Percentiles rank a stretch among this genome's conserved stretches.
Evolutionary conservation across 345 rosid genomes (phyloP).

Genomic region (Sisymbrium altissimum): DNA sequence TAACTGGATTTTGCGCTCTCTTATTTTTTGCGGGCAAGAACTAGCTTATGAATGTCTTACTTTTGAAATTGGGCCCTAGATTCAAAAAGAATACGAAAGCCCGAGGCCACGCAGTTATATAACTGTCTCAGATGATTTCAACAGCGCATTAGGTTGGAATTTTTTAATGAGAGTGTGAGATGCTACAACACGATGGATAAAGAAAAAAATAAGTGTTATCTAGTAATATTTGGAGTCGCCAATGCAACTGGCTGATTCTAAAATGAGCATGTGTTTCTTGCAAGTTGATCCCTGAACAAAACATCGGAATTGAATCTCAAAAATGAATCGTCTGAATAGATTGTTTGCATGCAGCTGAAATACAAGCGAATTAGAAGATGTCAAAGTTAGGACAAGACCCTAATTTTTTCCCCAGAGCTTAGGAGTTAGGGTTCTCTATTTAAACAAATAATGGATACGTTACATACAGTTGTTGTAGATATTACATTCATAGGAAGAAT

Average conservation of each 20-base stretch:
- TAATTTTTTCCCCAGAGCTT: too few relatives aligned
- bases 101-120: neutral
- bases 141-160: neutral
- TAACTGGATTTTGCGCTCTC: too few relatives aligned
- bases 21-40: neutral
- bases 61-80: neutral
- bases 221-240: neutral
- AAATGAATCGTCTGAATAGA: neutral
- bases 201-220: neutral
- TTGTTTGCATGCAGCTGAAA: neutral
- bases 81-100: neutral
- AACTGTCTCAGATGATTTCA: neutral
- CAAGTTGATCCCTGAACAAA: neutral
- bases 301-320: neutral
- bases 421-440: neutral
- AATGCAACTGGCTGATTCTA: neutral
- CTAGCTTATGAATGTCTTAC: neutral
- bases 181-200: neutral
- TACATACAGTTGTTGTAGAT: neutral
- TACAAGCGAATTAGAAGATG: neutral
- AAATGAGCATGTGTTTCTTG: neutral
- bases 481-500: neutral
- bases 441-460: neutral
- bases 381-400: neutral
- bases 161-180: neutral